Evolutionary conservation across 202 grass and related monocot species (phyloP), one percentile per base, ranked within the genome.

Genomic region (Carex arenaria): DNA sequence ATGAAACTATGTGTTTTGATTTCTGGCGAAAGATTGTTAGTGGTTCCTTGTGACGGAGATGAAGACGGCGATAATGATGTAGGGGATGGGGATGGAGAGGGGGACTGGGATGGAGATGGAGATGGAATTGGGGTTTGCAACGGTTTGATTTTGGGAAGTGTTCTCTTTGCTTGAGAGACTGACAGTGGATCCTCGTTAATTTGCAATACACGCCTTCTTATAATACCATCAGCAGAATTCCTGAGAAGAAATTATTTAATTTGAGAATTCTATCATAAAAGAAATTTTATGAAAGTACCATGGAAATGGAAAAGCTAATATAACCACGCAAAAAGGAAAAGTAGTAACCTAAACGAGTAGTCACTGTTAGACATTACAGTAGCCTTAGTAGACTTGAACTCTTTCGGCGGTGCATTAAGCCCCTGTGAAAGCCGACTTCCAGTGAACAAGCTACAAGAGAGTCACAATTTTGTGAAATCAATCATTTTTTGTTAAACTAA

Each of bases 121-220:
- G 22, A 62, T 77, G 84, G 78, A 80, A 66, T 80, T 84, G 89
- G 74, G 45, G 45, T 4, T 83, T 54, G 5, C 2, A 0, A 3
- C 8, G 1, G 6, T n/a, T 3, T 18, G 32, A 36, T 63, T 87
- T 54, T 53, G 30, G 0, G 42, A 61, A 60, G 67, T 26, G 19
- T 75, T 88, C 60, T 64, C 36, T 64, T 83, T 85, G 81, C 53
- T 85, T 45, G n/a, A 53, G 70, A 89, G 71, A 59, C 30, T 57
- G 52, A 57, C 51, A 56, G 53, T 78, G 73, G 26, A 59, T 78
- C 73, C 40, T 72, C 5, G 15, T 18, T 62, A 45, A 47, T 11
- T 42, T 63, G 68, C 69, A 64, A 36, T 67, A 86, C 10, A 23
- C 86, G 78, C 81, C 68, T 90, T 78, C 76, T 86, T 78, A 67